These are phyloP conservation scores for Drosera capensis DNA, from an alignment of 148 eudicot species.

Conservation along the genomic window DNA sequence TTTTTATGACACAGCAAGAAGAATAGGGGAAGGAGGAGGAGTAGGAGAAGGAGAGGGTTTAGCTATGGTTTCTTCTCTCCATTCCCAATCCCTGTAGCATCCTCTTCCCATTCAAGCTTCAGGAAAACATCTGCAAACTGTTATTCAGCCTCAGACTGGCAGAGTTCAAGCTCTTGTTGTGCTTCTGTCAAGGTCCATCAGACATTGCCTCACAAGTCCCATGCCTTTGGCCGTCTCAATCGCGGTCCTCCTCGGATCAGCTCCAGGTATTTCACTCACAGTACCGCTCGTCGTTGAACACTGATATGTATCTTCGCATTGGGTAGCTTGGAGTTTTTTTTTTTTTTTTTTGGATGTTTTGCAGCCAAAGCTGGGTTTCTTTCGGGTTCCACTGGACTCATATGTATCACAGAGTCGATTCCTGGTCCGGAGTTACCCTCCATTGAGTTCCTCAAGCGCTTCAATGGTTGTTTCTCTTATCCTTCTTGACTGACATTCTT, in stretches of 20 bases:
- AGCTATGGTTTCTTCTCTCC: conserved; percentile 28
- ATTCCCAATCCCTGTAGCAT: conserved; percentile 13
- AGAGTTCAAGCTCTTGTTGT: not conserved
- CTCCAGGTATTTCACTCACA: conserved; percentile 31
- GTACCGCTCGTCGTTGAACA: not conserved
- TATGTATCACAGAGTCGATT: conserved; percentile 66
- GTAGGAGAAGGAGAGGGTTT: not conserved
- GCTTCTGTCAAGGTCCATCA: not conserved
- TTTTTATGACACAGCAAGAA: no score
- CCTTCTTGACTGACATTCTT: no score
- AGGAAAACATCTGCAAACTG: conserved; percentile 2
- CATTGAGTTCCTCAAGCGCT: conserved; percentile 54
- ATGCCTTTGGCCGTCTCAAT: conserved; percentile 46
- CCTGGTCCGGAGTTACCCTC: conserved; percentile 82
- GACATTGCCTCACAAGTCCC: conserved; percentile 16
- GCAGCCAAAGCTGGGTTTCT: conserved; percentile 86
- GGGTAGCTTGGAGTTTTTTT: not conserved
- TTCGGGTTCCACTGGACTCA: conserved; percentile 60
- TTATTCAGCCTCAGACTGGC: not conserved
- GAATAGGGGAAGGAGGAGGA: not conserved
- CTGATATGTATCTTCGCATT: not conserved
- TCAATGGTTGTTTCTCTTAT: conserved; percentile 29
- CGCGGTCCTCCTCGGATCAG: conserved; percentile 35
- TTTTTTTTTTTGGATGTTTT: conserved; percentile 10
- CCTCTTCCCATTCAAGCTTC: conserved; percentile 8